Base-by-base conservation (phyloP, 805 yeast species). In the Helenozyma rhizophorensis region DNA sequence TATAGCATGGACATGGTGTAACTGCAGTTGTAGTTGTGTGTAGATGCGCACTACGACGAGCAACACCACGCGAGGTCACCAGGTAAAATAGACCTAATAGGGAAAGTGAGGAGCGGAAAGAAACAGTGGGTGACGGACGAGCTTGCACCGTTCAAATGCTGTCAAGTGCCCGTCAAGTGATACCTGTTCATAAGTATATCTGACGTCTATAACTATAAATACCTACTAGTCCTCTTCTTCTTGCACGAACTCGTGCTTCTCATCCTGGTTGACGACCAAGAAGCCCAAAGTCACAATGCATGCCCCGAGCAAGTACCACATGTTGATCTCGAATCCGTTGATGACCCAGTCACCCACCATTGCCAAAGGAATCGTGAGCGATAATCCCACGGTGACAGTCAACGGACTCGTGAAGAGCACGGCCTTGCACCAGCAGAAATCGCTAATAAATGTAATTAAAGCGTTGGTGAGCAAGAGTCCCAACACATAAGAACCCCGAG, bases 351-450 rank as follows among this genome's bases (percentile, higher is more conserved):
- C 98, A 19, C 96, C 96, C 21, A 87, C 56, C 85, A 93, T 84
- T 0, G 97, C 50, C 32, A 93, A 72, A 2, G 98, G 98, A 13
- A 93, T 93, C 0, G 97, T 90, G 39, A 89, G 76, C 14, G 95
- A 82, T 19, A 93, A 67, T 0, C 98, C 98, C 9, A 93, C 95
- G 0, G 98, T 93, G 3, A 90, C 97, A 0, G 96, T 89, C 44
- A 93, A 66, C 2, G 98, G 98, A 27, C 93, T 82, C 1, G 98
- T 93, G 51, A 93, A 64, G 21, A 93, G 70, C 76, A 89, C 93
- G 0, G 97, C 95, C 42, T 86, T 78, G 21, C 95, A 96, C 98
- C 98, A 93, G 50, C 94, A 79, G 48, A 82, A 88, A 55, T 93
- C 98, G 24, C 95, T 82, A 11, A 89, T 59, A 45, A 93, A 81